Percentiles rank a stretch among this genome's conserved stretches.
phyloP scores from a whole-genome alignment of 2,329 filamentous ascomycete species.

The Mycogone perniciosa region DNA sequence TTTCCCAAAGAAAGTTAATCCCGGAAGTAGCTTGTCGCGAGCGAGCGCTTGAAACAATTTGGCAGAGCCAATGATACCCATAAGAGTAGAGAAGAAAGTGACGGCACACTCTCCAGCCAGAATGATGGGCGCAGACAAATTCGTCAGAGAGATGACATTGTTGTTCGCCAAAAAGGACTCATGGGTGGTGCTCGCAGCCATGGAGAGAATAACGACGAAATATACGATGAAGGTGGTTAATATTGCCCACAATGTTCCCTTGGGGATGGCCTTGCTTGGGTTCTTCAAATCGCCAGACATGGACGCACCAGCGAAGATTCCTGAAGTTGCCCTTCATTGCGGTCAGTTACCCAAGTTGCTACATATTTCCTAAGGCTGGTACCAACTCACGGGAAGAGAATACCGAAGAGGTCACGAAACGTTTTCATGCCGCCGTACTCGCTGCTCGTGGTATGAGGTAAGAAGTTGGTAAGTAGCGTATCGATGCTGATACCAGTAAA shows the following conservation, averaged over 20 bases:
- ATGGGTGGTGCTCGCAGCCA: conserved; percentile 71
- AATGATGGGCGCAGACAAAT: conserved; percentile 65
- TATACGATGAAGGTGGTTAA: conserved; percentile 71
- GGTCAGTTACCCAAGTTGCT: conserved; percentile 7
- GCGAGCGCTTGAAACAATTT: conserved; percentile 81
- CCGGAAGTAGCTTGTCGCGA: conserved; percentile 71
- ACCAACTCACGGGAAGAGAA: conserved; percentile 63
- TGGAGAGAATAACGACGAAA: conserved; percentile 66
- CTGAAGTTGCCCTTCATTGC: conserved; percentile 39
- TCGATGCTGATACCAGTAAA: conserved; percentile 71
- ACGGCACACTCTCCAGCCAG: conserved; percentile 78
- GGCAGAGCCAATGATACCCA: conserved; percentile 80
- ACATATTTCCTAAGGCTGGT: conserved; percentile 12
- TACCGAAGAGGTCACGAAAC: conserved; percentile 78
- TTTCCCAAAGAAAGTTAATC: conserved; percentile 65
- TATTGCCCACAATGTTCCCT: conserved; percentile 74
- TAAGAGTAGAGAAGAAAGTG: conserved; percentile 76
- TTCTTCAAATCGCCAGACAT: conserved; percentile 85
- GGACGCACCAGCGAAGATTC: conserved; percentile 66
- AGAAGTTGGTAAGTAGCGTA: conserved; percentile 68
- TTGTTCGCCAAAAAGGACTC: conserved; percentile 66
- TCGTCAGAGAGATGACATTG: conserved; percentile 78
- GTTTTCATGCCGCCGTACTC: conserved; percentile 58
- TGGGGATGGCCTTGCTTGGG: conserved; percentile 77
- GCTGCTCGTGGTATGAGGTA: conserved; percentile 60